Conservation (phyloP, 371 early-diverging fungal genomes). For the Blakeslea trispora region DNA sequence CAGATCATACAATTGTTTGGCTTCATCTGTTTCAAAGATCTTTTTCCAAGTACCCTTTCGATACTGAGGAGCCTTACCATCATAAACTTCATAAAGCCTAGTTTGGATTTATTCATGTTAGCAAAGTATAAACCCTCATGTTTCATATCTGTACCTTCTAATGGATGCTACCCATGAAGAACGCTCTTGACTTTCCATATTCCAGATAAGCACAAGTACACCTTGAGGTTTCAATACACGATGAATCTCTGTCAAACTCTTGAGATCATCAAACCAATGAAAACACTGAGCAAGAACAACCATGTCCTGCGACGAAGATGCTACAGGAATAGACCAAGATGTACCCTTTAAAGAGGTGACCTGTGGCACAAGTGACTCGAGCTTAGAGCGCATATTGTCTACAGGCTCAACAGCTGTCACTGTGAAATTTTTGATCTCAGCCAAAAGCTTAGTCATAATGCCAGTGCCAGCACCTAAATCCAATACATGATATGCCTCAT, state of each 20-base stretch:
- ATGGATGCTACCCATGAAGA: constrained; percentile 41
- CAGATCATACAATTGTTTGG: constrained; percentile 20
- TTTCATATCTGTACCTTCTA: constrained; percentile 28
- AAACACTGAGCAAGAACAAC: constrained; percentile 59
- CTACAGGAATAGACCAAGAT: constrained; percentile 45
- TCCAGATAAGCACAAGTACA: constrained; percentile 47
- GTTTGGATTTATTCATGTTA: too few relatives aligned
- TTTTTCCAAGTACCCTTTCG: constrained; percentile 39
- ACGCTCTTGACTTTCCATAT: constrained; percentile 45
- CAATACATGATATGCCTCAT: constrained; percentile 21
- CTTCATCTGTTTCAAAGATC: constrained; percentile 35
- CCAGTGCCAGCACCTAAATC: constrained; percentile 56
- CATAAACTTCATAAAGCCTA: constrained; percentile 39
- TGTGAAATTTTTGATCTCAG: constrained; percentile 16
- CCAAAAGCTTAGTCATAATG: constrained; percentile 41
- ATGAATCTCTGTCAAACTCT: constrained; percentile 46
- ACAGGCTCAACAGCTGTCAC: constrained; percentile 55
- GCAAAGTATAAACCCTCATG: too few relatives aligned
- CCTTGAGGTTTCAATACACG: constrained; percentile 54
- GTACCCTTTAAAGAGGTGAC: constrained; percentile 42
- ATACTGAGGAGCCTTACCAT: constrained; percentile 40
- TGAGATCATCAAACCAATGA: constrained; percentile 58
- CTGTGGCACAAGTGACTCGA: constrained; percentile 26
- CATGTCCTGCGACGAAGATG: constrained; percentile 39
- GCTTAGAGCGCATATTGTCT: constrained; percentile 43